Percentiles rank a stretch among this genome's conserved stretches.
phyloP scores from a whole-genome alignment of 2,329 filamentous ascomycete species.

The Scorias spongiosa region DNA sequence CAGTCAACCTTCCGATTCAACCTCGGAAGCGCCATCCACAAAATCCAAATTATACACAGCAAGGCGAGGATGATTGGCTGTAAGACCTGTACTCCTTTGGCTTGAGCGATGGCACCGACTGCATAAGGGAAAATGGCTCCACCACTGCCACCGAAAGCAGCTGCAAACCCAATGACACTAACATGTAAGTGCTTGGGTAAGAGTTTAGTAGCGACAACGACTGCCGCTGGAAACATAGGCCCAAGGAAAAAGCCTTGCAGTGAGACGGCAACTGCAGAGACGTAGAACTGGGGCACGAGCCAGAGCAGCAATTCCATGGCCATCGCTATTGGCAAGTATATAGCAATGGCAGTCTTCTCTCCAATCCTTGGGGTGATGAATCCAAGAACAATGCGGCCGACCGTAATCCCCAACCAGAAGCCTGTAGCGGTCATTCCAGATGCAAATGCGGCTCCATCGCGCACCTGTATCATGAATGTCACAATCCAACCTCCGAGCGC shows the following conservation, averaged over 20 bases:
- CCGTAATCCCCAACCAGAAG: slow-evolving; percentile 71
- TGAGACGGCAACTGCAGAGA: slow-evolving; percentile 55
- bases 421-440: slow-evolving; percentile 63
- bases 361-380: slow-evolving; percentile 62
- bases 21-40: slow-evolving; percentile 37
- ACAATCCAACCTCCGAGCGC: slow-evolving; percentile 69
- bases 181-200: slow-evolving; percentile 61
- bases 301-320: slow-evolving; percentile 60
- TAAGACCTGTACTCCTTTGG: slow-evolving; percentile 42
- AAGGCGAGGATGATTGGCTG: slow-evolving; percentile 44
- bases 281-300: slow-evolving; percentile 63
- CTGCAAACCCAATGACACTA: slow-evolving; percentile 64
- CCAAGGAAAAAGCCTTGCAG: slow-evolving; percentile 68
- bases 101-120: slow-evolving; percentile 52
- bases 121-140: slow-evolving; percentile 51
- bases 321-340: slow-evolving; percentile 51
- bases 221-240: slow-evolving; percentile 60
- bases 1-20: slow-evolving; percentile 11
- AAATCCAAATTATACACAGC: slow-evolving; percentile 32
- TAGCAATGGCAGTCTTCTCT: slow-evolving; percentile 45
- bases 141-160: slow-evolving; percentile 61
- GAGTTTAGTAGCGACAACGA: slow-evolving; percentile 60
- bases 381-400: slow-evolving; percentile 56
- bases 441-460: slow-evolving; percentile 52
- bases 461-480: slow-evolving; percentile 70